Evolutionary conservation across 2,329 filamentous ascomycete genomes (phyloP).

Genomic region (Botrytis deweyae): DNA sequence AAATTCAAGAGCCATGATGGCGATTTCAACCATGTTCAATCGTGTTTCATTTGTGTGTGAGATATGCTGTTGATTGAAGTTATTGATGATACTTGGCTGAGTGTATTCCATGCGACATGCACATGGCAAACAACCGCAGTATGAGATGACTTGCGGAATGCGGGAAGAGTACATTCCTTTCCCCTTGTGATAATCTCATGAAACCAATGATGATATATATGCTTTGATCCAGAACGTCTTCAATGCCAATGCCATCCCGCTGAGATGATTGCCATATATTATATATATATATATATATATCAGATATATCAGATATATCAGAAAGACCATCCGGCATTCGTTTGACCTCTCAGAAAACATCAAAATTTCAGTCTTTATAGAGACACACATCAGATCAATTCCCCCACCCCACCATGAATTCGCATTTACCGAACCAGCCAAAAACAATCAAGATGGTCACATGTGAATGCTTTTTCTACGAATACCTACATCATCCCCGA

Average conservation of each 20-base stretch:
- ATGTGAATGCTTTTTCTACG: constrained; percentile 10
- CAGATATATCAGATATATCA: no score
- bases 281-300: no score
- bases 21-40: neutral
- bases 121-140: neutral
- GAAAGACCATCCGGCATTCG: no score
- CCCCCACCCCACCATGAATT: neutral
- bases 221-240: neutral
- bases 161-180: neutral
- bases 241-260: neutral
- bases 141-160: neutral
- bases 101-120: neutral
- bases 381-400: neutral
- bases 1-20: neutral
- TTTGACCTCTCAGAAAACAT: no score
- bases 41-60: no score
- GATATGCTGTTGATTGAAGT: neutral
- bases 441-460: constrained; percentile 14
- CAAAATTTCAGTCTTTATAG: neutral
- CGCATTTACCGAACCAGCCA: constrained; percentile 12
- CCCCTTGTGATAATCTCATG: no score
- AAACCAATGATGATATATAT: neutral
- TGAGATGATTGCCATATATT: neutral
- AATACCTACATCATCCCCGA: neutral
- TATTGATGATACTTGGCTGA: neutral